phyloP scores from a whole-genome alignment of 495 filamentous ascomycete species.

The Aspergillus diversus region DNA sequence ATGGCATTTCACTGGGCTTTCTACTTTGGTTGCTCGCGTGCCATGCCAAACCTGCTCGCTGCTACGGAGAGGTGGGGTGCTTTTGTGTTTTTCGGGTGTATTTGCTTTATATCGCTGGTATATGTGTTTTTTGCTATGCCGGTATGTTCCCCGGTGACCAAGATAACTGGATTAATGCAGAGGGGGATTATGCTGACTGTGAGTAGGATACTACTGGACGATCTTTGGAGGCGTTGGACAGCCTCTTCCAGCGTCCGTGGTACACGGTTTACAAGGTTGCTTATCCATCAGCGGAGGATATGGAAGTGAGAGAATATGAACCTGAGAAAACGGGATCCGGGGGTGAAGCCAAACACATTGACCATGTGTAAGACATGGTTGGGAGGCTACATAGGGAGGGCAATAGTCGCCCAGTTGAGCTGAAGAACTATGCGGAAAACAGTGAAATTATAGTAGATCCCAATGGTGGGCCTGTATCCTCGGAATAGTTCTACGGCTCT shows the following conservation, averaged over 20 bases:
- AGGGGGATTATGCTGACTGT: background rate
- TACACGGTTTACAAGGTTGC: slow-evolving; percentile 28
- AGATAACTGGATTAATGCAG: background rate
- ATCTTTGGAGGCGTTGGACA: slow-evolving; percentile 26
- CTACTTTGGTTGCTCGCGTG: slow-evolving; percentile 60
- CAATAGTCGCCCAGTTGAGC: too few species aligned
- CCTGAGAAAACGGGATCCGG: background rate
- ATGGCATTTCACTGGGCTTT: slow-evolving; percentile 62
- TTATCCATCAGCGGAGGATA: slow-evolving; percentile 5
- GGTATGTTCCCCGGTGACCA: slow-evolving; percentile 11
- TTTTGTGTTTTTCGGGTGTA: slow-evolving; percentile 29
- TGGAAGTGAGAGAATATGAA: background rate
- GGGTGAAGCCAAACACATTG: background rate
- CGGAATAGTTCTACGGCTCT: too few species aligned
- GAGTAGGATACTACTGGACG: slow-evolving; percentile 29
- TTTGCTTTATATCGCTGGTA: slow-evolving; percentile 26
- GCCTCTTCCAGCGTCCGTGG: slow-evolving; percentile 30
- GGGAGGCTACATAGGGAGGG: background rate
- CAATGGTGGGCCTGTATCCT: too few species aligned
- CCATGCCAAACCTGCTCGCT: slow-evolving; percentile 44
- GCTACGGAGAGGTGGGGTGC: slow-evolving; percentile 29
- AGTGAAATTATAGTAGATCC: too few species aligned
- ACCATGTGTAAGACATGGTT: background rate
- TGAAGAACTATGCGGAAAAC: too few species aligned
- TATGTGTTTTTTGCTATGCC: slow-evolving; percentile 35